These are phyloP conservation scores for Diaporthe citri DNA, from an alignment of 2,329 filamentous ascomycete species.

Conservation along the genomic window DNA sequence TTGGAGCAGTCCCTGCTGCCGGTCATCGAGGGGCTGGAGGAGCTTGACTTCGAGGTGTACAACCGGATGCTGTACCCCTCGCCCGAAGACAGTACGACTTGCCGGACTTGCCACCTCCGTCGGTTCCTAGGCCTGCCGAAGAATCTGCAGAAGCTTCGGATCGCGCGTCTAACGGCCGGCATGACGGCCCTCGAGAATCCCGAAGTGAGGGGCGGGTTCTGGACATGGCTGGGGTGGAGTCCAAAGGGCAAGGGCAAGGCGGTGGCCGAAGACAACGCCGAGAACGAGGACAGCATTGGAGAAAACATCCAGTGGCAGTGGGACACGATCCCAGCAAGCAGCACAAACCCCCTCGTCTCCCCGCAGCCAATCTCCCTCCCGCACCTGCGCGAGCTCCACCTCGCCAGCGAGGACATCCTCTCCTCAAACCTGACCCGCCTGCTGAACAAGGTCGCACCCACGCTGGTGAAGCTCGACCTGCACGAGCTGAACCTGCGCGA, in stretches of 20 bases:
- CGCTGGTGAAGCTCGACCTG: constrained; percentile 10
- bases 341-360: not conserved
- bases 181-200: too few species aligned
- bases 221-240: constrained; percentile 12
- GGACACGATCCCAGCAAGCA: not conserved
- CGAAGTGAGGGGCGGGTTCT: not conserved
- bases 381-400: constrained; percentile 17
- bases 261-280: not conserved
- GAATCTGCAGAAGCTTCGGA: not conserved
- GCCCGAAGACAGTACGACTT: not conserved
- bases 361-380: constrained; percentile 1
- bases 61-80: not conserved
- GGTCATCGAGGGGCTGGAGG: constrained; percentile 21
- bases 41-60: constrained; percentile 3
- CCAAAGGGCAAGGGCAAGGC: constrained; percentile 23
- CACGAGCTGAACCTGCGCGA: constrained; percentile 15
- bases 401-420: constrained; percentile 1
- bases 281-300: not conserved
- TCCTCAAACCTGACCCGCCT: not conserved
- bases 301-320: not conserved
- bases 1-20: constrained; percentile 10
- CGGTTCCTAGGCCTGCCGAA: constrained; percentile 14
- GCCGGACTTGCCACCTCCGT: constrained; percentile 13
- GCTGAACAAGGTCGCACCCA: constrained; percentile 13
- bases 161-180: not conserved